Conservation (phyloP, 352 stramenopile species). For the Pythium guiyangense region DNA sequence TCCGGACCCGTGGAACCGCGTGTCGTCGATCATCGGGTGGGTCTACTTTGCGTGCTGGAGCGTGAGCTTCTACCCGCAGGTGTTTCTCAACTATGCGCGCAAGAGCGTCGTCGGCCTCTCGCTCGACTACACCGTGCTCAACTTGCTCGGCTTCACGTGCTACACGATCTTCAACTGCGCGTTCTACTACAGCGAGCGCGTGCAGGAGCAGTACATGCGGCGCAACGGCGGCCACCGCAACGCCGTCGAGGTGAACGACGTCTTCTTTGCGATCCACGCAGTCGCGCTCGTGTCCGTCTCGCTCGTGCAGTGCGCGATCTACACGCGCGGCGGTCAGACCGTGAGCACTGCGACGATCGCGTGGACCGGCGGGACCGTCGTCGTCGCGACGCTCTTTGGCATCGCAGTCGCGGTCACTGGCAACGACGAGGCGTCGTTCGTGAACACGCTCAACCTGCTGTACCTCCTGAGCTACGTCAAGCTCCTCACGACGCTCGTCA, state of each 20-base stretch:
- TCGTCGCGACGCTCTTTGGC: constrained; percentile 50
- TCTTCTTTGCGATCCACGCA: constrained; percentile 95
- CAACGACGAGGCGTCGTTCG: constrained; percentile 42
- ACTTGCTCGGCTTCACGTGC: constrained; percentile 93
- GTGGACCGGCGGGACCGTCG: constrained; percentile 49
- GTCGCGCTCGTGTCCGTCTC: no score
- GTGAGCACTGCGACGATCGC: constrained; percentile 60
- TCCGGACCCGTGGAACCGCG: constrained; percentile 75
- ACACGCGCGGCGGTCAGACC: no score
- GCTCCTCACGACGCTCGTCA: constrained; percentile 93
- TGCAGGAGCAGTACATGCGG: constrained; percentile 89
- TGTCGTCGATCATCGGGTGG: constrained; percentile 87
- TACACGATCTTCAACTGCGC: constrained; percentile 93
- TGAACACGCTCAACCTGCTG: constrained; percentile 90
- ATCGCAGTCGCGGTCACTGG: constrained; percentile 36
- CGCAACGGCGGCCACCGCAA: constrained; percentile 66
- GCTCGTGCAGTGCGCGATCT: no score
- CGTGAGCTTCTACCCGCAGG: no score
- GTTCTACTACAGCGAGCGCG: constrained; percentile 87
- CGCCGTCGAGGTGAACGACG: no score
- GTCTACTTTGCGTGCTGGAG: constrained; percentile 91
- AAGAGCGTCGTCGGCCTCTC: constrained; percentile 89
- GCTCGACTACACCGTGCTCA: constrained; percentile 92
- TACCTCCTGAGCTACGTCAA: constrained; percentile 95
- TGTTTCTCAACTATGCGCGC: no score